Percentiles rank a stretch among this genome's conserved stretches.
phyloP scores from a whole-genome alignment of 2,329 filamentous ascomycete species.

The Thielaviopsis euricoi region DNA sequence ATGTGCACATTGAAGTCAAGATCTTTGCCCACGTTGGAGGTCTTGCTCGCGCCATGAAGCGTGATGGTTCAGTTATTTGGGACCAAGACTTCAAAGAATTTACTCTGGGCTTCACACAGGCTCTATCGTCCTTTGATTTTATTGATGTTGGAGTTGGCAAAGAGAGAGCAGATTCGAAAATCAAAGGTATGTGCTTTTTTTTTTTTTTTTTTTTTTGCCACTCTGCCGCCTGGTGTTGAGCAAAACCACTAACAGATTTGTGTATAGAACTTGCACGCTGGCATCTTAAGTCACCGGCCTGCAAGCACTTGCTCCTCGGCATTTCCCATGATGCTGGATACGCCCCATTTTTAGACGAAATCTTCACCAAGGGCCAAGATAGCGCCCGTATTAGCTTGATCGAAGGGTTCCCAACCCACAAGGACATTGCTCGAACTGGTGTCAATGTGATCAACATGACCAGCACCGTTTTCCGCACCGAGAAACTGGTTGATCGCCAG shows the following conservation, averaged over 20 bases:
- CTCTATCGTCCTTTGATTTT: slow-evolving; percentile 43
- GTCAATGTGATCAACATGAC: slow-evolving; percentile 30
- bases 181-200: slow-evolving; percentile 32
- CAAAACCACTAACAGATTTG: neutral
- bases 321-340: slow-evolving; percentile 46
- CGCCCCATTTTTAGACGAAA: slow-evolving; percentile 39
- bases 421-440: slow-evolving; percentile 29
- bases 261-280: slow-evolving; percentile 32
- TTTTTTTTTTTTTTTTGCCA: neutral
- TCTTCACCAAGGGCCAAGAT: slow-evolving; percentile 27
- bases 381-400: slow-evolving; percentile 33
- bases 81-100: slow-evolving; percentile 37
- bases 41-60: slow-evolving; percentile 32
- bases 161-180: slow-evolving; percentile 41
- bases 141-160: slow-evolving; percentile 44
- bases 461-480: slow-evolving; percentile 33
- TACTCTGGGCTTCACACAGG: slow-evolving; percentile 41
- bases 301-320: slow-evolving; percentile 43
- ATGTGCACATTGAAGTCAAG: slow-evolving; percentile 38
- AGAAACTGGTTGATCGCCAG: slow-evolving; percentile 29
- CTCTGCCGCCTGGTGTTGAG: neutral
- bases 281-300: slow-evolving; percentile 44
- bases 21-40: slow-evolving; percentile 37
- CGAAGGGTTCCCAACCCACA: slow-evolving; percentile 33
- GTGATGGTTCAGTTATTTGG: slow-evolving; percentile 29